Evolutionary conservation across 257 asterid genomes (phyloP), one percentile per base, ranked within the genome.

Genomic region (Paraleonurus japonicus): DNA sequence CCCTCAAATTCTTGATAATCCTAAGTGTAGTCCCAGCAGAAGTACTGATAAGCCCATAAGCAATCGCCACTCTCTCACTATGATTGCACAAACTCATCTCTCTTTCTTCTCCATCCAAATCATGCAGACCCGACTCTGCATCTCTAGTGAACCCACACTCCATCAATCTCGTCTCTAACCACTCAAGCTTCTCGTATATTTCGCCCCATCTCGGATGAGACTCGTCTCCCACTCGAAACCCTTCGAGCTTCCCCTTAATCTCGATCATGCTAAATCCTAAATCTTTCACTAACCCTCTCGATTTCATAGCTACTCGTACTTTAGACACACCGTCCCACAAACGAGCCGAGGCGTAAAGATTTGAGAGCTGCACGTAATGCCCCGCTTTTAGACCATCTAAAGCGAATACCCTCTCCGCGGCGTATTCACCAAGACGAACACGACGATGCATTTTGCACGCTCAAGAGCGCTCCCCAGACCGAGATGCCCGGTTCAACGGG

Each of bases 381-480:
- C 96, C 93, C 1, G 82, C 82, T 37, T 83, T 72, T 0, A 64
- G 9, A 0, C 85, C 85, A 71, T 82, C 96, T 16, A 85, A 50
- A 19, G 64, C 37, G 67, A 89, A 84, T 23, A 89, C 79, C 17
- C 58, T 77, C 53, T 78, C 84, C 0, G 91, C 91, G 23, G 91
- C 96, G 28, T 73, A 71, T 70, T 87, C 91, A 2, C 88, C 91
- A 5, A 87, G 39, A 9, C 16, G 15, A 7, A 83, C 86, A 24
- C 60, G 69, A 15, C 87, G 83, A 48, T 87, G 81, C 67, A 73
- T 79, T 63, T 78, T 78, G 73, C 90, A 87, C 0, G 35, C 87
- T 84, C 75, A 89, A 78, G 2, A 89, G 85, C 11, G 96, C 86
- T 17, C 96, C 88, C 96, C 94, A 89, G 17, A 89, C 88, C 3